Conservation (phyloP, 2,329 filamentous ascomycete genomes). For the Penicillium sp. region DNA sequence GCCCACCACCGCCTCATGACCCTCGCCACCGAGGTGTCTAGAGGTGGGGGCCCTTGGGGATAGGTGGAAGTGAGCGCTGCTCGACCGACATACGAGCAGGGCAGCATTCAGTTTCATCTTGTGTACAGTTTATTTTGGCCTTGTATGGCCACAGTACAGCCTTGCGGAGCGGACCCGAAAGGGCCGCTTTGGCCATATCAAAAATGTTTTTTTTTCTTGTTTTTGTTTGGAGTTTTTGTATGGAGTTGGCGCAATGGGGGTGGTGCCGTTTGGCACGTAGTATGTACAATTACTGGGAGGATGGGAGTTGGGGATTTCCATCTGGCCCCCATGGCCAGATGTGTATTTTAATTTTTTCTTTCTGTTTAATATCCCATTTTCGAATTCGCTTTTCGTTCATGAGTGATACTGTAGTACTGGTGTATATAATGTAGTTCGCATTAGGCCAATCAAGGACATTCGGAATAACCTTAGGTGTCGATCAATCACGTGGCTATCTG, state of each 20-base stretch:
- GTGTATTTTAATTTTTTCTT: conserved; percentile 15
- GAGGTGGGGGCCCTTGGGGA: not conserved
- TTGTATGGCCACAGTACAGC: not conserved
- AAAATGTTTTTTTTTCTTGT: not conserved
- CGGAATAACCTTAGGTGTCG: conserved; percentile 5
- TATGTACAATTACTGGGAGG: conserved; percentile 17
- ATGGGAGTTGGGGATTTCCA: not conserved
- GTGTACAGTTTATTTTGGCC: not conserved
- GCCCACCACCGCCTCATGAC: not conserved
- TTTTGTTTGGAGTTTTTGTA: not conserved
- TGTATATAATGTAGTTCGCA: no score
- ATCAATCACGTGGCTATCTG: conserved; percentile 1
- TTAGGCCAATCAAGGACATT: not conserved
- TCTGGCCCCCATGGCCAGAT: not conserved
- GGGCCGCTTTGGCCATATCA: not conserved
- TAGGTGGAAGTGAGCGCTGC: conserved; percentile 1
- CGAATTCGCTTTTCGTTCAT: not conserved
- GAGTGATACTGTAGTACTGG: conserved; percentile 12
- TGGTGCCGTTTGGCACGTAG: conserved; percentile 1
- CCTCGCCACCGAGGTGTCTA: conserved; percentile 8
- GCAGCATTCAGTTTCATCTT: not conserved
- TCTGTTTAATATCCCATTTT: not conserved
- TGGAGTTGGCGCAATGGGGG: not conserved
- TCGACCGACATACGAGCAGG: not conserved
- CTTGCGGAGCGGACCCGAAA: not conserved